These are phyloP conservation scores for Coemansia sp. DNA, from an alignment of 192 early-diverging fungal genomes.

Conservation along the genomic window DNA sequence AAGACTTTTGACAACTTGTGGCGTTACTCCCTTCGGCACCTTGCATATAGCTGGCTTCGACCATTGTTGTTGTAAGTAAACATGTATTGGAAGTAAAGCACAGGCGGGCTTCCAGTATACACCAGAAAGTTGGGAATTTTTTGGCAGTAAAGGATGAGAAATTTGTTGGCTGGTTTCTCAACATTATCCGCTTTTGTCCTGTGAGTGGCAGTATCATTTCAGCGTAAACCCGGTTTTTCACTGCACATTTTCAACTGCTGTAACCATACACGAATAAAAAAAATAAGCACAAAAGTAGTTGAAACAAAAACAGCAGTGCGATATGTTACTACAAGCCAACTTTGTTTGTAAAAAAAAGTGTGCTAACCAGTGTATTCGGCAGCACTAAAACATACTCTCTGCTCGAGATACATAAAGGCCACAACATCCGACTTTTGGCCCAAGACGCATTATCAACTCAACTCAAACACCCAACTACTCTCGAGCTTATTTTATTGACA, in stretches of 20 bases:
- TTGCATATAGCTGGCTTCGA: background rate
- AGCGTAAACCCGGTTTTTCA: background rate
- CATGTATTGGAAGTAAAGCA: background rate
- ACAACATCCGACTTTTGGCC: background rate
- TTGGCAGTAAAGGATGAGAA: slow-evolving; percentile 4
- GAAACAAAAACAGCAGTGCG: background rate
- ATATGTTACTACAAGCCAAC: background rate
- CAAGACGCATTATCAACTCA: background rate
- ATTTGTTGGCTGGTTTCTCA: background rate
- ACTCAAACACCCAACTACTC: background rate
- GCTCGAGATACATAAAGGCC: background rate
- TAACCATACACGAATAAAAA: background rate
- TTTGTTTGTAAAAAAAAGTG: slow-evolving; percentile 9
- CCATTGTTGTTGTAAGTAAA: background rate
- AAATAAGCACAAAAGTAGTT: background rate
- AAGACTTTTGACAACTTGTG: too few species aligned
- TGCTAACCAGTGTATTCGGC: background rate
- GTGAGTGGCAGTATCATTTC: background rate
- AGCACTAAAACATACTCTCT: background rate
- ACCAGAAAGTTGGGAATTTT: background rate
- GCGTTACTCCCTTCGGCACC: background rate
- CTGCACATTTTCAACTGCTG: background rate
- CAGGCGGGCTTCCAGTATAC: background rate
- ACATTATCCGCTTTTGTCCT: background rate
- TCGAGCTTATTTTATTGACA: background rate